Evolutionary conservation across 2,329 filamentous ascomycete genomes (phyloP).

Genomic region (Xylaria sp.): DNA sequence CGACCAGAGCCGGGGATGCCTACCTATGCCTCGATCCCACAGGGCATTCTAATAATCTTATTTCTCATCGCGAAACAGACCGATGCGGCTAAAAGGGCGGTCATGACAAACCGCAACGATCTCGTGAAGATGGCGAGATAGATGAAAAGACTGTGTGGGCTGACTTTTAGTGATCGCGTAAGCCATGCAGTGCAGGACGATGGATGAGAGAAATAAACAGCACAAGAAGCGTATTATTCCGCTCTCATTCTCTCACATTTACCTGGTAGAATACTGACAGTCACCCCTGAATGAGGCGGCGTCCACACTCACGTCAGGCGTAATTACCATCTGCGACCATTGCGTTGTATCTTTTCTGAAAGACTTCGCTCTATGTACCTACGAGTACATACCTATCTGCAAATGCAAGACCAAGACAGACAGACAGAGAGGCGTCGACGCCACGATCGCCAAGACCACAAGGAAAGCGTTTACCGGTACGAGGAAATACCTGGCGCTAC

Average conservation of each 20-base stretch:
- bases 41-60: too few relatives aligned
- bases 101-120: too few relatives aligned
- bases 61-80: too few relatives aligned
- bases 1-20: not conserved
- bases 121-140: too few relatives aligned
- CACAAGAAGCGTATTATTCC: too few relatives aligned
- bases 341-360: not conserved
- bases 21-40: not conserved
- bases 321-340: not conserved
- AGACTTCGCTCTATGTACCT: not conserved
- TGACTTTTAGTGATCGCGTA: too few relatives aligned
- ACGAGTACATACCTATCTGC: too few relatives aligned
- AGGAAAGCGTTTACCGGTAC: not conserved
- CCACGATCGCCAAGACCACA: conserved; percentile 10
- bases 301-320: not conserved
- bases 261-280: not conserved
- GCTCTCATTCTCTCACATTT: too few relatives aligned
- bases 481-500: not conserved
- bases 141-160: too few relatives aligned
- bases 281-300: not conserved
- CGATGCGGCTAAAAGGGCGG: too few relatives aligned
- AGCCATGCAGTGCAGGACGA: too few relatives aligned
- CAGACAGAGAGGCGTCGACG: not conserved
- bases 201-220: too few relatives aligned
- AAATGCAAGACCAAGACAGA: not conserved